Conservation (phyloP, 2,329 filamentous ascomycete genomes). For the Neonectria sp. region DNA sequence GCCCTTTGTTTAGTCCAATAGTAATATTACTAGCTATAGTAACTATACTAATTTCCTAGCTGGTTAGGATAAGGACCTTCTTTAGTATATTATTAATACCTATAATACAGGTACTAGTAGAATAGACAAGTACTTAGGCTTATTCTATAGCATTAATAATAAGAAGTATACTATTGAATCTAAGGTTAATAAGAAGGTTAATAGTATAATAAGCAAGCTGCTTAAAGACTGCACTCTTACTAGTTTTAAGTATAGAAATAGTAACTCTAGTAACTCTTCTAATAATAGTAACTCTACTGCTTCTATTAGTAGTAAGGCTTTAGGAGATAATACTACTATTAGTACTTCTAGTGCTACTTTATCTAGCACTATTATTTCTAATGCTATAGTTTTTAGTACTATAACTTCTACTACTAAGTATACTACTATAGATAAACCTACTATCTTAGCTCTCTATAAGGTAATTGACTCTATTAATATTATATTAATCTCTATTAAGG, state of each 20-base stretch:
- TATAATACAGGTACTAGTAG: conserved; percentile 73
- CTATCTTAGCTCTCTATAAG: conserved; percentile 25
- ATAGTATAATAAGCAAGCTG: conserved; percentile 62
- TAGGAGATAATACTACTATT: conserved; percentile 1
- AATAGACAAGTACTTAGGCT: conserved; percentile 74
- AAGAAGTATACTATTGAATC: conserved; percentile 66
- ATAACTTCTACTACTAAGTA: conserved; percentile 31
- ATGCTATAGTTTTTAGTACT: neutral
- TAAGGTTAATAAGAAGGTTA: conserved; percentile 62
- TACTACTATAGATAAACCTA: conserved; percentile 29
- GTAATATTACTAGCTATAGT: conserved; percentile 79
- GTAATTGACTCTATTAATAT: conserved; percentile 16
- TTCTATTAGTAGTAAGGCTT: conserved; percentile 16
- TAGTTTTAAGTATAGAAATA: conserved; percentile 64
- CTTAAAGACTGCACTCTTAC: conserved; percentile 70
- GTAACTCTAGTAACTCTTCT: conserved; percentile 16
- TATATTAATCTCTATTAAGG: conserved; percentile 16
- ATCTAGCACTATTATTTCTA: neutral
- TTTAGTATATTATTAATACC: conserved; percentile 77
- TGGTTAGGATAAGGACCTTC: conserved; percentile 76
- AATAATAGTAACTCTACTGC: conserved; percentile 1
- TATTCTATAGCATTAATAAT: conserved; percentile 68
- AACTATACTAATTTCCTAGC: conserved; percentile 82
- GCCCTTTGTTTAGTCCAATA: conserved; percentile 79
- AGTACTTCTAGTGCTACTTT: conserved; percentile 2